These are phyloP conservation scores for Volvox carteri DNA, from an alignment of 163 green algal species.

Conservation along the genomic window DNA sequence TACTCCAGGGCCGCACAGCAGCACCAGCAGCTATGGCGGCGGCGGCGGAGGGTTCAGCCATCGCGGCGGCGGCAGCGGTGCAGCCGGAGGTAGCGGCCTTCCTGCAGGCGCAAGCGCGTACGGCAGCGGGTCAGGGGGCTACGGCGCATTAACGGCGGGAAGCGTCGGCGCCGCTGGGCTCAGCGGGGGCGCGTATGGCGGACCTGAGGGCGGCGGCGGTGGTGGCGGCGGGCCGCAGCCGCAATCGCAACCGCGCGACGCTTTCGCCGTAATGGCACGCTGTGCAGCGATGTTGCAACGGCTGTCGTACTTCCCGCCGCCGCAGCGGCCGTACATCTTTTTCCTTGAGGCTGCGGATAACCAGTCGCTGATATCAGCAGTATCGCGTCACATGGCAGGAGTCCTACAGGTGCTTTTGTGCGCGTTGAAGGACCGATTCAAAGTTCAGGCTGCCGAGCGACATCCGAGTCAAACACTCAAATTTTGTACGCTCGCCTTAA, in stretches of 20 bases:
- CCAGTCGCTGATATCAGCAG: constrained; percentile 64
- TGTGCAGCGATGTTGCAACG: neutral
- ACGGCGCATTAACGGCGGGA: neutral
- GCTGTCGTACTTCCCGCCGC: constrained; percentile 65
- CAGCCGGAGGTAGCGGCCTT: neutral
- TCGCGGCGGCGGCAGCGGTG: constrained; percentile 2
- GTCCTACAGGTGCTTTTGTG: constrained; percentile 57
- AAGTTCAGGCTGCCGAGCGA: too few species aligned
- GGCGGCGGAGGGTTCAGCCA: neutral
- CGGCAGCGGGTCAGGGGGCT: constrained; percentile 17
- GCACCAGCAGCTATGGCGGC: neutral
- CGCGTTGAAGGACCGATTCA: too few species aligned
- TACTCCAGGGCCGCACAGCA: neutral
- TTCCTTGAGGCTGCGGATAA: constrained; percentile 81
- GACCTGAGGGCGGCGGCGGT: neutral
- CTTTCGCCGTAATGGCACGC: neutral
- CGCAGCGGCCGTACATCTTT: constrained; percentile 73
- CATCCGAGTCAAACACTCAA: too few species aligned
- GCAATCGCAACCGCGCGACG: neutral
- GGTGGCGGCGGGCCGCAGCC: constrained; percentile 7
- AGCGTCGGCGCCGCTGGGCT: neutral
- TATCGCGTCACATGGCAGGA: constrained; percentile 69
- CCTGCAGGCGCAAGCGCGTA: neutral
- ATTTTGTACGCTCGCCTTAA: too few species aligned
- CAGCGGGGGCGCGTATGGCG: neutral